These are phyloP conservation scores for Lasiodiplodia citricola DNA, from an alignment of 2,329 filamentous ascomycete species.

Conservation along the genomic window DNA sequence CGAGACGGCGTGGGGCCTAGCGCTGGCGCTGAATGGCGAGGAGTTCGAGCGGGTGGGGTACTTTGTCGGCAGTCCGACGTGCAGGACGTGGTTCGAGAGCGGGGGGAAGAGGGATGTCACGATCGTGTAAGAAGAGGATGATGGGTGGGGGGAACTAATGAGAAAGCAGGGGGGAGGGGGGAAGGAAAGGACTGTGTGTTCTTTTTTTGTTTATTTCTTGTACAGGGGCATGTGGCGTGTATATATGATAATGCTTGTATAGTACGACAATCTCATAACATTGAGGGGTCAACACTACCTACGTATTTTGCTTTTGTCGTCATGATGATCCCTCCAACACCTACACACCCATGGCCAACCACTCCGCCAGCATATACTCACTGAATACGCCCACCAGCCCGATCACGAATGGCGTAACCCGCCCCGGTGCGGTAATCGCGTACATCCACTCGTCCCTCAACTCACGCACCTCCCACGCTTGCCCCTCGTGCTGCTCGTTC, in stretches of 20 bases:
- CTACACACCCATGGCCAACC: not conserved
- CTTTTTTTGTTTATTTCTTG: not conserved
- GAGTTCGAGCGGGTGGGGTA: constrained; percentile 20
- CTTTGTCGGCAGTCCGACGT: not conserved
- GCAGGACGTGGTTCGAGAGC: constrained; percentile 12
- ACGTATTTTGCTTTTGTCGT: not conserved
- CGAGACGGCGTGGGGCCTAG: constrained; percentile 20
- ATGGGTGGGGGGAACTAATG: no score
- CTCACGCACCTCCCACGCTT: not conserved
- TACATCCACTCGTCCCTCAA: not conserved
- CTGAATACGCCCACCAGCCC: not conserved
- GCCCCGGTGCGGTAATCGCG: not conserved
- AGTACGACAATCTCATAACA: not conserved
- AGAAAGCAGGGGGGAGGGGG: not conserved
- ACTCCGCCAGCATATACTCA: not conserved
- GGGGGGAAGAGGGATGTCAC: constrained; percentile 10
- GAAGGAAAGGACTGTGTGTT: not conserved
- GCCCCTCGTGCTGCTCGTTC: not conserved
- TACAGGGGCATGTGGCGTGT: not conserved
- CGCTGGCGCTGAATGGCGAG: constrained; percentile 13
- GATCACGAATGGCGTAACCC: not conserved
- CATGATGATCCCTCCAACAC: not conserved
- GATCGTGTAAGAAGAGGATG: not conserved
- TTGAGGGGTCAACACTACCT: not conserved
- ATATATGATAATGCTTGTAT: not conserved